Evolutionary conservation across 31 red algal species (phyloP).

Genomic region (Endocladia muricata): DNA sequence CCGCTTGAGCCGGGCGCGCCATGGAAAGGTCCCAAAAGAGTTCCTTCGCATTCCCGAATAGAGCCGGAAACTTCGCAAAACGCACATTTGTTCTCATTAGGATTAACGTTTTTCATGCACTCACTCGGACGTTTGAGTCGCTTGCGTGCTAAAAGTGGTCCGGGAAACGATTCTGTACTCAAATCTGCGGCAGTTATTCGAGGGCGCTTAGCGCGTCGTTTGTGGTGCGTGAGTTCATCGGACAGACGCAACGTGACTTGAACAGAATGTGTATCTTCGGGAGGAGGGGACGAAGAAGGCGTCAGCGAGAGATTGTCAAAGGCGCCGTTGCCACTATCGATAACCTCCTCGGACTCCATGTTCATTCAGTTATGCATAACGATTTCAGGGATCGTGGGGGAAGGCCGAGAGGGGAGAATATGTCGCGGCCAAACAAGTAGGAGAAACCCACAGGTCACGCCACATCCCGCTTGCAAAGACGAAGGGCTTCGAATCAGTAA

Average conservation of each 20-base stretch:
- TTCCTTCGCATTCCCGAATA: constrained; percentile 58
- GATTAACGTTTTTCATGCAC: no score
- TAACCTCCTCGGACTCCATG: neutral
- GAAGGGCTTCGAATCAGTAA: no score
- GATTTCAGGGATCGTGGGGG: neutral
- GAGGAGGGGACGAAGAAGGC: no score
- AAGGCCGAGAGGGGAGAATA: neutral
- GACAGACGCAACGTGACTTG: no score
- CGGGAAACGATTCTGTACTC: no score
- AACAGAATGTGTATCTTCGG: no score
- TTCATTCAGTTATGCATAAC: no score
- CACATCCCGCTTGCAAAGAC: no score
- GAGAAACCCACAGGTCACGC: neutral
- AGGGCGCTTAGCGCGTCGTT: constrained; percentile 6
- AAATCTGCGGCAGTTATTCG: no score
- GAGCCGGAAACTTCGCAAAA: constrained; percentile 44
- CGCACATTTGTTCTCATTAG: neutral
- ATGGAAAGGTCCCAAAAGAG: constrained; percentile 49
- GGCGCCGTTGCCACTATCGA: neutral
- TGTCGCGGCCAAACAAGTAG: neutral
- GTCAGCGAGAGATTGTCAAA: neutral
- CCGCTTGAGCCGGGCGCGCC: neutral
- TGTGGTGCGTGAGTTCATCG: no score
- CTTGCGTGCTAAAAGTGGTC: no score
- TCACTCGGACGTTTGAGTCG: no score